These are phyloP conservation scores for Cryptococcus amylolentus DNA, from an alignment of 1,284 basidiomycete genomes.

Conservation along the genomic window DNA sequence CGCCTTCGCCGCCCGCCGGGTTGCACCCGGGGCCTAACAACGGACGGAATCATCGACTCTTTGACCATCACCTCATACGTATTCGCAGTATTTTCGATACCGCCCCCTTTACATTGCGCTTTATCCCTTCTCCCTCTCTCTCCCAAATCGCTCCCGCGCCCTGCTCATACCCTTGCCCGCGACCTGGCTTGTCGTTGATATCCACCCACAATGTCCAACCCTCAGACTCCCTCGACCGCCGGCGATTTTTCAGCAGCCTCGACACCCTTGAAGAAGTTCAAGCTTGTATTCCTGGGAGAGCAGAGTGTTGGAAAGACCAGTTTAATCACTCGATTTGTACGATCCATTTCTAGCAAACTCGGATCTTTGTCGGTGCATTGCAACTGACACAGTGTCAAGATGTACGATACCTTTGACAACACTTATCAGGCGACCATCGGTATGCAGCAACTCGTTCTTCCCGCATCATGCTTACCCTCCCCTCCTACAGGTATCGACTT, in stretches of 20 bases:
- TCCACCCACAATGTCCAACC: slow-evolving; percentile 1
- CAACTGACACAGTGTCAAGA: slow-evolving; percentile 55
- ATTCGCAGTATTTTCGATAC: no score
- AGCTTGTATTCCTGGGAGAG: slow-evolving; percentile 90
- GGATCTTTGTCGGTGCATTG: background rate
- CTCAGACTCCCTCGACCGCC: slow-evolving; percentile 8
- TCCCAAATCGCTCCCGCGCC: background rate
- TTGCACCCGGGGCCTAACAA: no score
- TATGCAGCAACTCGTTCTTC: slow-evolving; percentile 5
- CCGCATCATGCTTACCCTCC: background rate
- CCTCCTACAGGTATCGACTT: slow-evolving; percentile 75
- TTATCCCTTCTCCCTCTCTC: background rate
- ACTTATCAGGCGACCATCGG: slow-evolving; percentile 99
- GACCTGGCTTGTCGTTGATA: background rate
- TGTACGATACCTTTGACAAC: slow-evolving; percentile 99
- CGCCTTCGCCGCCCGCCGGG: no score
- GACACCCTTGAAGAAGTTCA: slow-evolving; percentile 82
- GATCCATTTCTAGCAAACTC: slow-evolving; percentile 2
- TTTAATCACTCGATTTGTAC: slow-evolving; percentile 83
- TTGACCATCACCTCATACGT: background rate
- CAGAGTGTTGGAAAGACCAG: slow-evolving; percentile 95
- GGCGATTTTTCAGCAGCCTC: slow-evolving; percentile 29
- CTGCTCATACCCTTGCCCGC: background rate
- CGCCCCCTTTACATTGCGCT: background rate
- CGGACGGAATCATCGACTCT: background rate